phyloP scores from a whole-genome alignment of 2,329 filamentous ascomycete genomes.

The Rhinocladiella similis region DNA sequence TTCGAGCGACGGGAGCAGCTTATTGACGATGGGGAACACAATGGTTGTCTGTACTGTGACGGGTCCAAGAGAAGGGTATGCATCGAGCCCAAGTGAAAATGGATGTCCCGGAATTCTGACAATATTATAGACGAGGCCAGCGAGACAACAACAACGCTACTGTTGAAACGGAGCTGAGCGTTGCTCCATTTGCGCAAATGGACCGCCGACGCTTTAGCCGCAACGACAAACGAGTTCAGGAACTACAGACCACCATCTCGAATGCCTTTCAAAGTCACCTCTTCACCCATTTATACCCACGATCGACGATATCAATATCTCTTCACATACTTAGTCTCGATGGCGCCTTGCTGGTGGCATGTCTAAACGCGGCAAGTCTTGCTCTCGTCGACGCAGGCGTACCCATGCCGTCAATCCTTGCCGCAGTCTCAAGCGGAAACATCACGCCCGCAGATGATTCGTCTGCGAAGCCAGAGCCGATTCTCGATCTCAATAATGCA shows the following conservation, averaged over 20 bases:
- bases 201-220: slow-evolving; percentile 26
- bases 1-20: slow-evolving; percentile 87
- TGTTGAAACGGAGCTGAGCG: slow-evolving; percentile 30
- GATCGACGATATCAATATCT: slow-evolving; percentile 78
- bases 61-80: slow-evolving; percentile 71
- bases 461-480: slow-evolving; percentile 35
- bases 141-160: slow-evolving; percentile 28
- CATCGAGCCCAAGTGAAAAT: background rate
- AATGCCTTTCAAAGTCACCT: slow-evolving; percentile 75
- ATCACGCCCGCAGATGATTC: slow-evolving; percentile 37
- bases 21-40: slow-evolving; percentile 96
- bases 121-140: slow-evolving; percentile 25
- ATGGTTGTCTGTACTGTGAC: slow-evolving; percentile 92
- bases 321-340: slow-evolving; percentile 89
- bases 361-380: slow-evolving; percentile 86
- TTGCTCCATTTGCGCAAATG: slow-evolving; percentile 30
- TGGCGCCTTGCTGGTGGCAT: slow-evolving; percentile 83
- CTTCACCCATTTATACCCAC: slow-evolving; percentile 85
- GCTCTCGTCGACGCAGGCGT: slow-evolving; percentile 93
- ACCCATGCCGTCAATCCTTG: slow-evolving; percentile 90
- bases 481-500: slow-evolving; percentile 46
- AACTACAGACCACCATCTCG: slow-evolving; percentile 77
- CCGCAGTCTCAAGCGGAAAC: slow-evolving; percentile 81
- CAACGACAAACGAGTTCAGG: slow-evolving; percentile 44
- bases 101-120: background rate